phyloP scores from a whole-genome alignment of 192 early-diverging fungal genomes.

The Phlyctochytrium planicorne region DNA sequence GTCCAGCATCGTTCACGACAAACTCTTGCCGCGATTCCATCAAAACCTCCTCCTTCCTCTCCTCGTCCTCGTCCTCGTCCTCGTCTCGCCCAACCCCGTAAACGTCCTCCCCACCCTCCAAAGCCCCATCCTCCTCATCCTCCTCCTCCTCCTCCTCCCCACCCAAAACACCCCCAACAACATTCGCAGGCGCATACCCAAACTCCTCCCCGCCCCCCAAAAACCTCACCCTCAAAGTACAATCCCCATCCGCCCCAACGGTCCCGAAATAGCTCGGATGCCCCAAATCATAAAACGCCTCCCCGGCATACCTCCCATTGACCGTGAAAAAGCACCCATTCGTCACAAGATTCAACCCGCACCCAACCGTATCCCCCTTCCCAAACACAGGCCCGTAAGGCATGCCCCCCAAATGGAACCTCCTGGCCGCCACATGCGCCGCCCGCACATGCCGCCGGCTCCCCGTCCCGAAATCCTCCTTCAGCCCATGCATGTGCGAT shows the following conservation, averaged over 20 bases:
- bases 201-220: background rate
- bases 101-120: background rate
- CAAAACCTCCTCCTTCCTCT: too few relatives aligned
- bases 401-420: conserved; percentile 1
- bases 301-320: conserved; percentile 16
- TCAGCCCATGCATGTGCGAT: background rate
- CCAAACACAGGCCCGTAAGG: conserved; percentile 16
- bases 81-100: background rate
- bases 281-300: conserved; percentile 15
- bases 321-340: conserved; percentile 14
- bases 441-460: too few relatives aligned
- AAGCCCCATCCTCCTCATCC: conserved; percentile 1
- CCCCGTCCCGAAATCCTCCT: too few relatives aligned
- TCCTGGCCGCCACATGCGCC: background rate
- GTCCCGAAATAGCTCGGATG: background rate
- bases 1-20: too few relatives aligned
- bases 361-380: conserved; percentile 19
- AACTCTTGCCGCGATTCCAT: too few relatives aligned
- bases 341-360: conserved; percentile 20
- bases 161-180: background rate
- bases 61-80: conserved; percentile 1
- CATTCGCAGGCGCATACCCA: conserved; percentile 1
- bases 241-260: background rate
- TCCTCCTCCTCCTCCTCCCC: background rate
- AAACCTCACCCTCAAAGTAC: background rate